These are phyloP conservation scores for Dothideomycetes sp. DNA, from an alignment of 2,329 filamentous ascomycete species.

Conservation along the genomic window DNA sequence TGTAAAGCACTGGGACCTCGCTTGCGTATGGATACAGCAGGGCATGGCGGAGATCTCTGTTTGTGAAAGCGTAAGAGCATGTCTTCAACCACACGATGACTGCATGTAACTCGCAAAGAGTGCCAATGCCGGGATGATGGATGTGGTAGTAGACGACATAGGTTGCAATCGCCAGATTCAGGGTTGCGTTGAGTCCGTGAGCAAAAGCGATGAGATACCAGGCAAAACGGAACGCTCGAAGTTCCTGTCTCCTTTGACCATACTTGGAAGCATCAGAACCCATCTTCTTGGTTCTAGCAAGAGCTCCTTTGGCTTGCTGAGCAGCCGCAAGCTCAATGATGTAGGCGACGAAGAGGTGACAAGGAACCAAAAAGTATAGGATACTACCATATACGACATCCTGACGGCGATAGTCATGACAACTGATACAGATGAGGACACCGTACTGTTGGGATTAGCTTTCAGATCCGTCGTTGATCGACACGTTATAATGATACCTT, in stretches of 20 bases:
- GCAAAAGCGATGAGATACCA: constrained; percentile 75
- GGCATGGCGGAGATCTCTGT: constrained; percentile 86
- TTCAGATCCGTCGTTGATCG: constrained; percentile 35
- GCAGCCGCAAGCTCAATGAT: constrained; percentile 80
- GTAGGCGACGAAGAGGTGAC: constrained; percentile 83
- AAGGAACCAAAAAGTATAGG: constrained; percentile 80
- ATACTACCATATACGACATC: constrained; percentile 67
- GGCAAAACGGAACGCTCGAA: constrained; percentile 32
- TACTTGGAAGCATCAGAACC: constrained; percentile 38
- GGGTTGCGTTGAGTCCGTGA: constrained; percentile 74
- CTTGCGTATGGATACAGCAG: constrained; percentile 35
- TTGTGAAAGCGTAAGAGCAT: constrained; percentile 91
- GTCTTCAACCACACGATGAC: constrained; percentile 95
- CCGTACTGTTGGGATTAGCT: constrained; percentile 53
- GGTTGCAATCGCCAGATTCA: constrained; percentile 72
- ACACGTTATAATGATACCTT: constrained; percentile 55
- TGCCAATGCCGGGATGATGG: constrained; percentile 88
- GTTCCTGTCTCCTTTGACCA: constrained; percentile 47
- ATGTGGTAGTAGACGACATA: constrained; percentile 84
- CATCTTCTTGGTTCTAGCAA: constrained; percentile 45
- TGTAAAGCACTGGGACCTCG: constrained; percentile 80
- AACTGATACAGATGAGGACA: constrained; percentile 82
- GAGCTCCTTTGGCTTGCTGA: constrained; percentile 61
- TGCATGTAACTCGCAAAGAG: constrained; percentile 80
- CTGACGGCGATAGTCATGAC: constrained; percentile 74